These are phyloP conservation scores for Firmiana major DNA, from an alignment of 345 rosid genomes.

Conservation along the genomic window DNA sequence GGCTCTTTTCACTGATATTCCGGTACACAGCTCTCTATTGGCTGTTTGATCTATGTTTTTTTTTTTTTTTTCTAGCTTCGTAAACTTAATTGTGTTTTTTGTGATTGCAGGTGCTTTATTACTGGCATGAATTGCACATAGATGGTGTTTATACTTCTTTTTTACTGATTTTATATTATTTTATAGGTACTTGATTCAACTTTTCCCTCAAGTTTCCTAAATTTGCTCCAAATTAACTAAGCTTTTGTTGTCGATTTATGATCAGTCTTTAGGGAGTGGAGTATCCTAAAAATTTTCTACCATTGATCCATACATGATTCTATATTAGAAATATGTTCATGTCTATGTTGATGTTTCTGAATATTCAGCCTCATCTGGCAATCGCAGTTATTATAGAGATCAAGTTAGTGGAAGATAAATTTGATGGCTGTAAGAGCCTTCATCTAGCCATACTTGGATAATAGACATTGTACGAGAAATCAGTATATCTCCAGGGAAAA, in stretches of 20 bases:
- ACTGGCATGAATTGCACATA: conserved; percentile 30
- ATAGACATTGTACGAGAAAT: not conserved
- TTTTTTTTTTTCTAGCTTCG: conserved; percentile 6
- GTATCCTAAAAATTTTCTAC: not conserved
- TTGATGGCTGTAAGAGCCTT: conserved; percentile 1
- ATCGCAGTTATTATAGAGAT: not conserved
- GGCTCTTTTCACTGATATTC: conserved; percentile 47
- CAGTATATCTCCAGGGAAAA: not conserved
- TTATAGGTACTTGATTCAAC: conserved; percentile 44
- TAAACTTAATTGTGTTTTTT: conserved; percentile 1
- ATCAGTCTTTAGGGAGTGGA: not conserved
- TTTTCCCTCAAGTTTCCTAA: conserved; percentile 13
- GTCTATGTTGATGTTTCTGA: not conserved
- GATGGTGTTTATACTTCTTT: conserved; percentile 31
- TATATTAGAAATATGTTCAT: not conserved
- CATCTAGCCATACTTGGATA: not conserved
- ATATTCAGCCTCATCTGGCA: not conserved
- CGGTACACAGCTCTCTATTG: conserved; percentile 35
- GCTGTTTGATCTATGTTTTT: not conserved
- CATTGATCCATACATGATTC: not conserved
- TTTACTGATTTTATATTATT: conserved; percentile 46
- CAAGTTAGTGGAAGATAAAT: not conserved
- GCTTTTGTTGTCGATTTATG: conserved; percentile 5
- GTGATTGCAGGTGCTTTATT: conserved; percentile 48
- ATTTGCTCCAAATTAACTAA: not conserved